Base-by-base conservation (phyloP, 345 rosid genomes). In the Eucalyptus marginata region DNA sequence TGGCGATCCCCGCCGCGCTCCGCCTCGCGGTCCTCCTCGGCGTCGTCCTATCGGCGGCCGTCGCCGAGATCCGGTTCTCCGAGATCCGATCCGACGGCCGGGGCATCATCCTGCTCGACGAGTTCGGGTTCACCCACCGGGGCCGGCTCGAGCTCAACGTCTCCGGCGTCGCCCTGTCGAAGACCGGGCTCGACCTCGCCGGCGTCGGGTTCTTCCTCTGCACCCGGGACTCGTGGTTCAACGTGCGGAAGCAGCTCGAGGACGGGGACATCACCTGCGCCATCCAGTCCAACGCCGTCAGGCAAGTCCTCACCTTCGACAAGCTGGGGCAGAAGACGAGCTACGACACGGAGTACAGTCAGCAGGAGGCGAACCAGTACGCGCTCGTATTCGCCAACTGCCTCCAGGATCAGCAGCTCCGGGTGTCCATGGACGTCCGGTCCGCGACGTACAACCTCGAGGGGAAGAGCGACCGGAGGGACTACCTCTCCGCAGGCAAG, bases 371-470 rank as follows among this genome's bases (percentile, higher is more conserved):
- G 50, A 97, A 96, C 89, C 98, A 94, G 91, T 95, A 90, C 95
- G 93, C 96, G 11, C 95, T 98, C 54, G 94, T 96, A 47, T 98
- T 98, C 86, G 98, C 98, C 43, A 98, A 98, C 89, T 98, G 99
- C 88, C 92, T 98, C 88, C 94, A 88, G 86, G 92, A 93, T 43
- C 87, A 86, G 51, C 88, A 66, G 64, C 91, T 94, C 52, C 93
- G 94, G 76, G 94, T 98, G n/a, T 88, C 95, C 88, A 97, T 97
- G 99, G 94, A 93, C 88, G 96, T 98, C 52, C 88, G 90, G 87
- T 97, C 98, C 80, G 96, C 96, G 83, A 97, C 97, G 98, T 98
- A 95, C 90, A 98, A 98, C 90, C 94, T 97, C 86, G 99, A 98
- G 10, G 95, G 96, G 4, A 93, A 89, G 87, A 91, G 90, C 8